A percentile compares a stretch with the other conserved stretches of the same genome.
Conservation (phyloP, 306 rosid species). For the Ormosia emarginata region DNA sequence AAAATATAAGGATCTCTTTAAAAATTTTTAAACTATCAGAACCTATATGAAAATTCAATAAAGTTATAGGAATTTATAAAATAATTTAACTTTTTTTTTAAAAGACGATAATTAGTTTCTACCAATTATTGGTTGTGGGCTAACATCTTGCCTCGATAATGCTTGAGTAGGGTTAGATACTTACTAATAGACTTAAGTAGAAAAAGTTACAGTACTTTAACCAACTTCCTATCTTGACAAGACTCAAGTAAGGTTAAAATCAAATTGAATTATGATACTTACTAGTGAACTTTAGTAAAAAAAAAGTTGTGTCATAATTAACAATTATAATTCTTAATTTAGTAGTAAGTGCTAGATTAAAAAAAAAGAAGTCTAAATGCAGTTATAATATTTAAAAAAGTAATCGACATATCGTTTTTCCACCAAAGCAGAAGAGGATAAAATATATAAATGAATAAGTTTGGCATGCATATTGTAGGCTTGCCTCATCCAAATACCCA, state of each 20-base stretch:
- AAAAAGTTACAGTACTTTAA: neutral
- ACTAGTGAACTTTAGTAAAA: too few relatives aligned
- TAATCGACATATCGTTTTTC: neutral
- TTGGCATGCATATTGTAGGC: neutral
- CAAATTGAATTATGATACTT: neutral
- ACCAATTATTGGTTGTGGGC: too few relatives aligned
- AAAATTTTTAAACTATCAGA: too few relatives aligned
- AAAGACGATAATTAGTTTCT: too few relatives aligned
- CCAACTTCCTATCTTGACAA: neutral
- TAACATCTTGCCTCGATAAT: too few relatives aligned
- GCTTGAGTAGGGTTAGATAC: neutral
- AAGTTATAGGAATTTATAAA: too few relatives aligned
- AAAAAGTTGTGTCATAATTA: too few relatives aligned
- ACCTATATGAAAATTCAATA: too few relatives aligned
- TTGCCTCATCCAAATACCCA: conserved; percentile 24
- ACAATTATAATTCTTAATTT: too few relatives aligned
- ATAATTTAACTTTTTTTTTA: too few relatives aligned
- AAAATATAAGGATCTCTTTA: too few relatives aligned
- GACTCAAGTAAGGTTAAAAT: neutral
- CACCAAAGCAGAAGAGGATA: neutral
- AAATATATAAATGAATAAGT: neutral
- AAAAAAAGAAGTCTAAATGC: neutral
- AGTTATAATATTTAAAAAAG: neutral
- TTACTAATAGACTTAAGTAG: neutral
- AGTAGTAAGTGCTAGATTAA: too few relatives aligned